These are phyloP conservation scores for Paramecium bursaria DNA, from an alignment of 73 alveolate species.

Conservation along the genomic window DNA sequence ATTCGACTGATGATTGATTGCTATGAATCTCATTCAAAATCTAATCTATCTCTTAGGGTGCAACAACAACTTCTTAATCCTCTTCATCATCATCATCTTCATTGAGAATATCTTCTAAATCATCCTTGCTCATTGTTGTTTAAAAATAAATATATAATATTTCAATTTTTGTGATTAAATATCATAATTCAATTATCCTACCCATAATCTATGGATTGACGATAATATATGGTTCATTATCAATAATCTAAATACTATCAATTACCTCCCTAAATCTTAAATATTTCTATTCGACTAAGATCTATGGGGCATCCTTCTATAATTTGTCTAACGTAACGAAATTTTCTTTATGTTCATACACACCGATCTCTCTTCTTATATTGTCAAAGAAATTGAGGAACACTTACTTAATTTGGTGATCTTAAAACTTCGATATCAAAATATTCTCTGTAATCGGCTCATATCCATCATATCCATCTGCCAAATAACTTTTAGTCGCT, in stretches of 20 bases:
- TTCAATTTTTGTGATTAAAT: slow-evolving; percentile 5
- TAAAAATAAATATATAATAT: too few relatives aligned
- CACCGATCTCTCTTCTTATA: too few relatives aligned
- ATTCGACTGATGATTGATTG: too few relatives aligned
- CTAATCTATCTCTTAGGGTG: not conserved
- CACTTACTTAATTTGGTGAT: too few relatives aligned
- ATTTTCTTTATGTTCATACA: too few relatives aligned
- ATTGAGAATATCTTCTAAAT: not conserved
- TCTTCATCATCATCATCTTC: not conserved
- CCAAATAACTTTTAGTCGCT: slow-evolving; percentile 70
- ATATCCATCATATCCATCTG: slow-evolving; percentile 79
- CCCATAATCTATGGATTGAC: slow-evolving; percentile 49
- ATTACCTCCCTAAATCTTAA: not conserved
- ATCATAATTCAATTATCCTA: slow-evolving; percentile 16
- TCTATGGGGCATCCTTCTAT: not conserved
- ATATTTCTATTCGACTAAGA: slow-evolving; percentile 21
- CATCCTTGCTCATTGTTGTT: not conserved
- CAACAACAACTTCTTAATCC: not conserved
- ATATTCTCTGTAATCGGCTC: slow-evolving; percentile 3
- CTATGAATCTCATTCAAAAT: too few relatives aligned
- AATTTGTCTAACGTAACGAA: not conserved
- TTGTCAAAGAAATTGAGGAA: too few relatives aligned
- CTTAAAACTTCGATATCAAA: too few relatives aligned
- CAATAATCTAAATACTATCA: not conserved
- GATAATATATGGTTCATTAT: not conserved